phyloP scores from a whole-genome alignment of 1,284 basidiomycete genomes.

The Tranzscheliella williamsii region DNA sequence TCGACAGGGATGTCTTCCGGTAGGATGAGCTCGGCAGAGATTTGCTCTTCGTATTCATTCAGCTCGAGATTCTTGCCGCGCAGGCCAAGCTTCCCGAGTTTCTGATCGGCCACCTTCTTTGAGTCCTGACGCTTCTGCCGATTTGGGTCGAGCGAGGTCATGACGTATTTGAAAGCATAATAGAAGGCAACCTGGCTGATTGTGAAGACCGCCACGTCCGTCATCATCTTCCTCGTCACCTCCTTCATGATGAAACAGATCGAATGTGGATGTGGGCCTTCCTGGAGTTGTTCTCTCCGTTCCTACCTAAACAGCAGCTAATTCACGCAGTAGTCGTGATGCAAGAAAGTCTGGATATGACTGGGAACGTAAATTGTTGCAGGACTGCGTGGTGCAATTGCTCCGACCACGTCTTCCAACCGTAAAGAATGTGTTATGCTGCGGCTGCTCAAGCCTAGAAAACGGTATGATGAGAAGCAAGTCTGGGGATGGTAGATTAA shows the following conservation, averaged over 20 bases:
- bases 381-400: too few species aligned
- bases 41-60: constrained; percentile 63
- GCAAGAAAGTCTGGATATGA: too few species aligned
- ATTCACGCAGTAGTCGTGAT: too few species aligned
- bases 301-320: too few species aligned
- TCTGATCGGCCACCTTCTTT: constrained; percentile 56
- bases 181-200: constrained; percentile 61
- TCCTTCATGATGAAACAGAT: constrained; percentile 47
- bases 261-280: too few species aligned
- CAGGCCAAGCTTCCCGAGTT: constrained; percentile 56
- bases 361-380: too few species aligned
- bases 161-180: constrained; percentile 62
- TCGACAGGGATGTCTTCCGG: constrained; percentile 64
- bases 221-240: constrained; percentile 53
- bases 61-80: constrained; percentile 42
- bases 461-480: too few species aligned
- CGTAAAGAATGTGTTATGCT: too few species aligned
- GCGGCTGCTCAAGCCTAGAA: too few species aligned
- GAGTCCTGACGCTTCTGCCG: constrained; percentile 56
- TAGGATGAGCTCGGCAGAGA: constrained; percentile 65
- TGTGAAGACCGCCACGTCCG: constrained; percentile 54
- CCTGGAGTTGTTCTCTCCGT: too few species aligned
- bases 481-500: too few species aligned
- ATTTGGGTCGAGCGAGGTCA: constrained; percentile 61
- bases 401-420: too few species aligned